phyloP scores from a whole-genome alignment of 176 grass and related monocot genomes.

The Triticum dicoccoides region DNA sequence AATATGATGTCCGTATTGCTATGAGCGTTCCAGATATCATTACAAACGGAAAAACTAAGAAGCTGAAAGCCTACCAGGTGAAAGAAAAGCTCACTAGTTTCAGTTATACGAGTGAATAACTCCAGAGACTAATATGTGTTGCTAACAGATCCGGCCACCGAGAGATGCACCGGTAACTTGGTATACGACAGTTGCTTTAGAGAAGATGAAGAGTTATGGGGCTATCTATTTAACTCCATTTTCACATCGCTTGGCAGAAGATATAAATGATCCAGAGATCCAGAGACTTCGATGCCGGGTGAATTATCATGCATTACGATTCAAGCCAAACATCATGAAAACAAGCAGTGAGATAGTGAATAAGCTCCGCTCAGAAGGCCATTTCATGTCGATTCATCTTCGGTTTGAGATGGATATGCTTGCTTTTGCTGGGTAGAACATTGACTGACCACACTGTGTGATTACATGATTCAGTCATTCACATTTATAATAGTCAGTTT shows the following conservation, averaged over 20 bases:
- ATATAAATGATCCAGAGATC: constrained; percentile 79
- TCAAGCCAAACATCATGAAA: constrained; percentile 93
- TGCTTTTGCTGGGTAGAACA: constrained; percentile 88
- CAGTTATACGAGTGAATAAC: not conserved
- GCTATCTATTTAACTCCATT: constrained; percentile 96
- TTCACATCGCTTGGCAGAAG: constrained; percentile 92
- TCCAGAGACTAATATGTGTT: not conserved
- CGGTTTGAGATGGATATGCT: constrained; percentile 99
- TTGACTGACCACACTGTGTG: not conserved
- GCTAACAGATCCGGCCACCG: constrained; percentile 74
- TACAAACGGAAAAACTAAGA: constrained; percentile 82
- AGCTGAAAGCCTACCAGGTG: constrained; percentile 82
- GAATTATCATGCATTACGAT: constrained; percentile 91
- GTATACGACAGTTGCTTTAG: constrained; percentile 83
- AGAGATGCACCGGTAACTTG: constrained; percentile 90
- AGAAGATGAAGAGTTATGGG: constrained; percentile 79
- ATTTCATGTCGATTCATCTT: constrained; percentile 97
- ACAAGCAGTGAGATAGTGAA: constrained; percentile 90
- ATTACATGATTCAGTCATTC: not conserved
- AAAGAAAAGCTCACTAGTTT: constrained; percentile 5
- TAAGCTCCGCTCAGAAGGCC: constrained; percentile 73
- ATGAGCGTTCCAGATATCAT: constrained; percentile 58
- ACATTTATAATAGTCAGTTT: not conserved
- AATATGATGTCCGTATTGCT: constrained; percentile 77
- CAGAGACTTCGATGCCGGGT: constrained; percentile 92